Conservation (phyloP, 129 eudicot genomes). For the Lonicera japonica region DNA sequence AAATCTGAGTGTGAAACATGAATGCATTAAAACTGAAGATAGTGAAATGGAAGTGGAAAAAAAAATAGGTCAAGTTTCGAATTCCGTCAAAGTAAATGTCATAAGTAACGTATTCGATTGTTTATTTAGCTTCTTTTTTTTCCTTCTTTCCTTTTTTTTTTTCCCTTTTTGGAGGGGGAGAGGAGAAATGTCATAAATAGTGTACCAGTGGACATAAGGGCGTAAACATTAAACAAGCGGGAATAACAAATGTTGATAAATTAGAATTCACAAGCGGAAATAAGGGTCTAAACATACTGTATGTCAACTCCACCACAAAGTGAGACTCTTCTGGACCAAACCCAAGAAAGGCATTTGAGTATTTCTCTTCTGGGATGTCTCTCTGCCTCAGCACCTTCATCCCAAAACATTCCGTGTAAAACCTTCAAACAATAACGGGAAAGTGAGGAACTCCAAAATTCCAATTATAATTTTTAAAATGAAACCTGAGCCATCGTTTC, state of each 20-base stretch:
- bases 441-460: background rate
- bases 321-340: conserved; percentile 88
- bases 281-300: conserved; percentile 47
- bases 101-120: too few species aligned
- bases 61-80: too few species aligned
- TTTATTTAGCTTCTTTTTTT: too few species aligned
- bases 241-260: background rate
- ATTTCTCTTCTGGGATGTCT: conserved; percentile 87
- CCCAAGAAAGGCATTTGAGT: conserved; percentile 96
- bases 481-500: background rate
- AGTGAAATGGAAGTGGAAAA: too few species aligned
- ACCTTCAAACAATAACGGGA: conserved; percentile 25
- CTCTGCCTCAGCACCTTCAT: conserved; percentile 88
- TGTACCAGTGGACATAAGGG: too few species aligned
- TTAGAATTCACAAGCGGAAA: background rate
- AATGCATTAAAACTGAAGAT: too few species aligned
- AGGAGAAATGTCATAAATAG: too few species aligned
- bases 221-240: too few species aligned
- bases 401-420: conserved; percentile 91
- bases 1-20: too few species aligned
- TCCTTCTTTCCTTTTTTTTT: too few species aligned
- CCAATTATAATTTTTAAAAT: background rate
- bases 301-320: conserved; percentile 85
- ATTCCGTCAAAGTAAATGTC: too few species aligned
- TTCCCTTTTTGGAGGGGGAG: background rate